phyloP scores from a whole-genome alignment of 2,329 filamentous ascomycete species.

The Xylaria sp. region DNA sequence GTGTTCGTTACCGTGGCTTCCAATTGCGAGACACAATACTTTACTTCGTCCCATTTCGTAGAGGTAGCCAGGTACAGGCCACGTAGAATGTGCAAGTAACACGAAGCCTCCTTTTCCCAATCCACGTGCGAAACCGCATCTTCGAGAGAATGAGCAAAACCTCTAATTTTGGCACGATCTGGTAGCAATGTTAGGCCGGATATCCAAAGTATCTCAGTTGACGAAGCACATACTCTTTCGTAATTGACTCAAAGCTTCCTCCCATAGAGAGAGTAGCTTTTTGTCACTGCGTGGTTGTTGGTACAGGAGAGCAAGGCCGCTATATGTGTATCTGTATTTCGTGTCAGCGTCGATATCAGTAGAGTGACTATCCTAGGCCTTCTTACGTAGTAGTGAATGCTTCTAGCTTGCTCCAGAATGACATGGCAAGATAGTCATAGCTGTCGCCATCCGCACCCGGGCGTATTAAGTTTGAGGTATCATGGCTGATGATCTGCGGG shows the following conservation, averaged over 20 bases:
- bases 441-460: conserved; percentile 51
- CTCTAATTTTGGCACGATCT: conserved; percentile 43
- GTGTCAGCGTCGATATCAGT: conserved; percentile 6
- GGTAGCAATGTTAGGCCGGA: conserved; percentile 10
- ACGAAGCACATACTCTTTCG: conserved; percentile 39
- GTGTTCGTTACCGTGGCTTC: conserved; percentile 50
- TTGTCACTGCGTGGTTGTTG: conserved; percentile 46
- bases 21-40: conserved; percentile 60
- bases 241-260: conserved; percentile 45
- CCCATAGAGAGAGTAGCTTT: conserved; percentile 48
- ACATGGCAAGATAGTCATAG: conserved; percentile 63
- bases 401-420: conserved; percentile 66
- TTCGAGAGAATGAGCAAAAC: conserved; percentile 58
- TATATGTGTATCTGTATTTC: conserved; percentile 57
- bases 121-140: conserved; percentile 63
- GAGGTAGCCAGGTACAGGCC: conserved; percentile 72
- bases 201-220: conserved; percentile 5
- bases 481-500: conserved; percentile 58
- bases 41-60: conserved; percentile 72
- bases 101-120: conserved; percentile 70
- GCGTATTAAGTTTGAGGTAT: conserved; percentile 61
- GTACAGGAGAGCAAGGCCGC: conserved; percentile 54
- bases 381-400: conserved; percentile 61
- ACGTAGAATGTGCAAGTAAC: conserved; percentile 73
- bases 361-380: neutral